phyloP scores from a whole-genome alignment of 176 grass and related monocot genomes.

The Avena sativa region DNA sequence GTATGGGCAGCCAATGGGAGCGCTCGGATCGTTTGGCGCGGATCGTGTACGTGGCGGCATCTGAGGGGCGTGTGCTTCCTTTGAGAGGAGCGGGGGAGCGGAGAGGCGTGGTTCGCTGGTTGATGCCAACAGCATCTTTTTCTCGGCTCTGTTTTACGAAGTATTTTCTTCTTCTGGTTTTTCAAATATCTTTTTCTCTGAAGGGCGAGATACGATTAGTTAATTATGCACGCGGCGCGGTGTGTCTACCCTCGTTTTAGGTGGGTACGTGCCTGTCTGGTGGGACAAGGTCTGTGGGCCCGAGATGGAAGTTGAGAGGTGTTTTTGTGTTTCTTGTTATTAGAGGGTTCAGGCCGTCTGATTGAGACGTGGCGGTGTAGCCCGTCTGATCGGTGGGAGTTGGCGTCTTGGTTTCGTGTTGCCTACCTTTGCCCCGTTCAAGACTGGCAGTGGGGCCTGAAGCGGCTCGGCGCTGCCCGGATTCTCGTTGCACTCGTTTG shows the following conservation, averaged over 20 bases:
- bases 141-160: constrained; percentile 33
- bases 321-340: too few relatives aligned
- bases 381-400: constrained; percentile 36
- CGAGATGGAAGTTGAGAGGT: neutral
- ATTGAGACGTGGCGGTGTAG: neutral
- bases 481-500: neutral
- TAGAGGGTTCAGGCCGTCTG: neutral
- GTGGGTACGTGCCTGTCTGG: neutral
- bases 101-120: constrained; percentile 45
- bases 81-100: constrained; percentile 50
- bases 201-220: constrained; percentile 29
- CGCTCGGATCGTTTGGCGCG: constrained; percentile 34
- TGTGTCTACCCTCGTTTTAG: neutral
- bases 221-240: constrained; percentile 8
- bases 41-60: constrained; percentile 72
- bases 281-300: accelerated
- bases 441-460: constrained; percentile 39
- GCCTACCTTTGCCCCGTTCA: neutral
- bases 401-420: constrained; percentile 2
- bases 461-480: constrained; percentile 27
- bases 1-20: neutral
- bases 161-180: constrained; percentile 25
- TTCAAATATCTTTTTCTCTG: constrained; percentile 5
- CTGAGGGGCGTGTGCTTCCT: constrained; percentile 70
- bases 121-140: constrained; percentile 64